phyloP scores from a whole-genome alignment of 2,329 filamentous ascomycete species.

The Penicillium hesseltinei region DNA sequence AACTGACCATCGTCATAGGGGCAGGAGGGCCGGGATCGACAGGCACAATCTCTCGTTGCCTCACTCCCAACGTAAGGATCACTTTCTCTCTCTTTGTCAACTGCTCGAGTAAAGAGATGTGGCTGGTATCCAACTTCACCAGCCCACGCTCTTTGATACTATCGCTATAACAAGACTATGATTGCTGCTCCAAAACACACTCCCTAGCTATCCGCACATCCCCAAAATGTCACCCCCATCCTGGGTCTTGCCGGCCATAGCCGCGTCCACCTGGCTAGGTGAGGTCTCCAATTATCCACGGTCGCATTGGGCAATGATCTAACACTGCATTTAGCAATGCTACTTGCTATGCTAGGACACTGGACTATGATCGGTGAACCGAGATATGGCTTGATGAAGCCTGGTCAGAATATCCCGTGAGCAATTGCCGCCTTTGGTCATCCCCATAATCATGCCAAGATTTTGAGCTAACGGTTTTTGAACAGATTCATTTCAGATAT shows the following conservation, averaged over 20 bases:
- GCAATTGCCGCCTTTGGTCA: not conserved
- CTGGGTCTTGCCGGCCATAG: slow-evolving; percentile 19
- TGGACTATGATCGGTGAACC: slow-evolving; percentile 19
- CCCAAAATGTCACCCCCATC: slow-evolving; percentile 6
- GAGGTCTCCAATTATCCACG: not conserved
- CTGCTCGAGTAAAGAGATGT: slow-evolving; percentile 4
- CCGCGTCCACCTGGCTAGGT: slow-evolving; percentile 22
- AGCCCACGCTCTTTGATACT: slow-evolving; percentile 4
- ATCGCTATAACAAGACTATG: slow-evolving; percentile 10
- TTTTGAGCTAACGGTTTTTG: not conserved
- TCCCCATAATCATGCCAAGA: not conserved
- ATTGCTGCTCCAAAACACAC: not conserved
- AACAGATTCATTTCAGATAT: slow-evolving; percentile 21
- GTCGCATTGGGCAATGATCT: not conserved
- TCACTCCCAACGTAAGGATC: slow-evolving; percentile 5
- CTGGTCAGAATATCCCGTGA: slow-evolving; percentile 20
- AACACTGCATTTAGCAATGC: slow-evolving; percentile 11
- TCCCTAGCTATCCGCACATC: not conserved
- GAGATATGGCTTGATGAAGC: slow-evolving; percentile 19
- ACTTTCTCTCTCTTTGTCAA: slow-evolving; percentile 11
- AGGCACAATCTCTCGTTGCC: slow-evolving; percentile 11
- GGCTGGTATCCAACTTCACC: slow-evolving; percentile 15
- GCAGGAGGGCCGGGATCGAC: slow-evolving; percentile 7
- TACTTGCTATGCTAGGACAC: slow-evolving; percentile 17
- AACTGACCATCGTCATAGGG: slow-evolving; percentile 4